phyloP scores from a whole-genome alignment of 306 rosid species.

The Glycyrrhiza uralensis region DNA sequence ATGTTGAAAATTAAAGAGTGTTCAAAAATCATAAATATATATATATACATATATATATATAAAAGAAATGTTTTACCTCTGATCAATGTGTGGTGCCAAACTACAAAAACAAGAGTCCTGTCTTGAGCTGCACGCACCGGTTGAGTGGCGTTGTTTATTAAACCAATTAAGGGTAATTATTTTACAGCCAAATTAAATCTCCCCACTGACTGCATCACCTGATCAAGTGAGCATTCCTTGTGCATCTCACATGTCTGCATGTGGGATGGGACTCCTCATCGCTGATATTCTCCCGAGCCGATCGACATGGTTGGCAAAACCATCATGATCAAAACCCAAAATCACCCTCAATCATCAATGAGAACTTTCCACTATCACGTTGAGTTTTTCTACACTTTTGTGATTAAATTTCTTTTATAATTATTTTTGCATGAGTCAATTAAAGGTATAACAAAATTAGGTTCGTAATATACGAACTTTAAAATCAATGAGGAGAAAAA shows the following conservation, averaged over 20 bases:
- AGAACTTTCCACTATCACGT: background rate
- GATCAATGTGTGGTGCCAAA: no score
- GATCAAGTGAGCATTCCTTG: slow-evolving; percentile 23
- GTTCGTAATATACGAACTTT: no score
- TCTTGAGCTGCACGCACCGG: background rate
- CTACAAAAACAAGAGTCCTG: no score
- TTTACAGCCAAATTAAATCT: no score
- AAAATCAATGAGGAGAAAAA: no score
- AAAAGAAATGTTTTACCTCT: no score
- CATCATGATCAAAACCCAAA: background rate
- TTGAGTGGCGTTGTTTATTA: background rate
- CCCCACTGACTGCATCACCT: background rate
- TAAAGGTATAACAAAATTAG: no score
- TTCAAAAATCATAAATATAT: no score
- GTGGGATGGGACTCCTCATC: slow-evolving; percentile 55
- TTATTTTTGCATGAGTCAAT: no score
- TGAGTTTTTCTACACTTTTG: background rate
- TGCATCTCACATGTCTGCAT: slow-evolving; percentile 64
- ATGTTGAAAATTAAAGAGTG: no score
- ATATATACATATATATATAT: no score
- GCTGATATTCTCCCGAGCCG: slow-evolving; percentile 21
- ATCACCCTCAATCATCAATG: background rate
- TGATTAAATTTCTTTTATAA: background rate
- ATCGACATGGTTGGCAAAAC: slow-evolving; percentile 49
- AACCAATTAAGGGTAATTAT: no score